These are phyloP conservation scores for Magnusiomyces magnusii DNA, from an alignment of 1,139 yeast species.

Conservation along the genomic window DNA sequence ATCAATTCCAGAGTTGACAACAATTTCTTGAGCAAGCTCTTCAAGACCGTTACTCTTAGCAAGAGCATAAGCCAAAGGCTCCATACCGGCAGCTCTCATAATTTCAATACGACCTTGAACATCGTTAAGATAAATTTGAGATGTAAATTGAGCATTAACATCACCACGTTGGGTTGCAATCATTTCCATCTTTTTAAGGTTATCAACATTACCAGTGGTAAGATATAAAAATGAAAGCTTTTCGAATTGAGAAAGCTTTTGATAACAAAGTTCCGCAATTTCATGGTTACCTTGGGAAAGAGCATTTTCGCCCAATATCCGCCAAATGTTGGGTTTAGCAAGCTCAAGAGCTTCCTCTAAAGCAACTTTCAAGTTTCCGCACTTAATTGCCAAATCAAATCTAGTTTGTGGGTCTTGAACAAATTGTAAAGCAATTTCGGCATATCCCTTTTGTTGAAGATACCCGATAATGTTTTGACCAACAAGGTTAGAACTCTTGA, in stretches of 20 bases:
- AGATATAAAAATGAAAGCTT: slow-evolving; percentile 83
- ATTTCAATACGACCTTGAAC: slow-evolving; percentile 68
- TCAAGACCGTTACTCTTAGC: slow-evolving; percentile 83
- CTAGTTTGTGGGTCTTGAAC: slow-evolving; percentile 95
- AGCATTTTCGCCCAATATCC: slow-evolving; percentile 77
- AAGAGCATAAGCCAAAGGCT: slow-evolving; percentile 86
- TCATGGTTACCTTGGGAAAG: slow-evolving; percentile 81
- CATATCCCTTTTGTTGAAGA: slow-evolving; percentile 91
- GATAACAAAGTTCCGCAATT: slow-evolving; percentile 81
- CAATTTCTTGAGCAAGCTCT: slow-evolving; percentile 62
- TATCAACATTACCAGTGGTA: slow-evolving; percentile 68
- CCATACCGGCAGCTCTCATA: slow-evolving; percentile 69
- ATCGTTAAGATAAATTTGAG: slow-evolving; percentile 70
- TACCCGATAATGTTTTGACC: slow-evolving; percentile 97
- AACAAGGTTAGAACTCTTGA: slow-evolving; percentile 81
- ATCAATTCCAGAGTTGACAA: slow-evolving; percentile 53
- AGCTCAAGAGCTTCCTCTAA: slow-evolving; percentile 77
- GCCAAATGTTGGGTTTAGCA: slow-evolving; percentile 67
- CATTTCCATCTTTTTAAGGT: slow-evolving; percentile 74
- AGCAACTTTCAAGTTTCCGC: slow-evolving; percentile 86
- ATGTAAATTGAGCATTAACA: slow-evolving; percentile 70
- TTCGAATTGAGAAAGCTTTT: slow-evolving; percentile 79
- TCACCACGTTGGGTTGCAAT: slow-evolving; percentile 91
- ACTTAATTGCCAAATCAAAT: slow-evolving; percentile 91
- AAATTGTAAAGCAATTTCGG: slow-evolving; percentile 81